A percentile compares a stretch with the other conserved stretches of the same genome.
phyloP scores from a whole-genome alignment of 345 rosid genomes.

The Tarenaya hassleriana region DNA sequence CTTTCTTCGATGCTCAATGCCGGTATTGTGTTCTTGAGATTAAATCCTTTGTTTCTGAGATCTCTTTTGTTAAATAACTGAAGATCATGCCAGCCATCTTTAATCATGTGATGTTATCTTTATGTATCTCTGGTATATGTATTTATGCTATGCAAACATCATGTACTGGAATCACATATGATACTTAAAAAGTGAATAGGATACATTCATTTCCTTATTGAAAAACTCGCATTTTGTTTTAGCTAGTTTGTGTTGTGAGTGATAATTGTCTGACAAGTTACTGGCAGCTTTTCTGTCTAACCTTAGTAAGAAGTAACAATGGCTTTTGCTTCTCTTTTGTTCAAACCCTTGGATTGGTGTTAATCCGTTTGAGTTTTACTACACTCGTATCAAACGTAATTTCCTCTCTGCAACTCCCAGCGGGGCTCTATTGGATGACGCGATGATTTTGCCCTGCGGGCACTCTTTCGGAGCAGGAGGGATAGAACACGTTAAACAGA shows the following conservation, averaged over 20 bases:
- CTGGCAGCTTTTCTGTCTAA: too few relatives aligned
- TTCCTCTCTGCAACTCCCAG: conserved; percentile 27
- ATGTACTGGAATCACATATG: not conserved
- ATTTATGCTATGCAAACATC: not conserved
- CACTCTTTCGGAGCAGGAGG: conserved; percentile 87
- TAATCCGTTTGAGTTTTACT: not conserved
- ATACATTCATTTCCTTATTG: too few relatives aligned
- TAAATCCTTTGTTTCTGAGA: not conserved
- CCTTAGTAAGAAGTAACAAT: too few relatives aligned
- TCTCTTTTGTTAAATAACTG: too few relatives aligned
- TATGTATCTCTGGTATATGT: conserved; percentile 8
- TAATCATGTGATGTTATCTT: too few relatives aligned
- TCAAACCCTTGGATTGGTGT: not conserved
- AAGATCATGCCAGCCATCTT: too few relatives aligned
- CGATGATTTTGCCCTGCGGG: conserved; percentile 90
- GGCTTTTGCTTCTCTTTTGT: too few relatives aligned
- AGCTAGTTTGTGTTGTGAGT: too few relatives aligned
- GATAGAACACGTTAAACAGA: conserved; percentile 56
- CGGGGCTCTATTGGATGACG: conserved; percentile 84
- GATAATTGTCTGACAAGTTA: too few relatives aligned
- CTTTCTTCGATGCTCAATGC: not conserved
- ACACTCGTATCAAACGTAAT: conserved; percentile 2
- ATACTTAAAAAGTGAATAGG: too few relatives aligned
- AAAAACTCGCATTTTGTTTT: too few relatives aligned
- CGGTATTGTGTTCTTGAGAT: not conserved